Percentiles rank a stretch among this genome's conserved stretches.
phyloP scores from a whole-genome alignment of 257 asterid genomes.

The Fraxinus quadrangulata region DNA sequence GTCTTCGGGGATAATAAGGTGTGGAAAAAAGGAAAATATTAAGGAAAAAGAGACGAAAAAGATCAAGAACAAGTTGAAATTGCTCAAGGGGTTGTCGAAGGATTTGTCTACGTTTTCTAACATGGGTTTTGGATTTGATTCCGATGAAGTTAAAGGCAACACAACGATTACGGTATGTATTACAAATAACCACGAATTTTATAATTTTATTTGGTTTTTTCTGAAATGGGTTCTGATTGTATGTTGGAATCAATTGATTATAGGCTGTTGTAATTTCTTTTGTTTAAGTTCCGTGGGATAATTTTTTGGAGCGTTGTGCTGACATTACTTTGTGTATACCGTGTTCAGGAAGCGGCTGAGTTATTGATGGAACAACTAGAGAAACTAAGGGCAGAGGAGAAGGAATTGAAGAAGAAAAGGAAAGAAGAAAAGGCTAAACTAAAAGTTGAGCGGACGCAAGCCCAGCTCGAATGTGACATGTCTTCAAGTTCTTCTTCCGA shows the following conservation, averaged over 20 bases:
- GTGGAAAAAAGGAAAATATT: conserved; percentile 30
- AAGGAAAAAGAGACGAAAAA: conserved; percentile 40
- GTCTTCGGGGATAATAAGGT: conserved; percentile 24
- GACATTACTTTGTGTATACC: too few species aligned
- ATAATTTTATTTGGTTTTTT: neutral
- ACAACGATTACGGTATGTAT: conserved; percentile 58
- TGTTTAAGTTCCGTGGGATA: neutral
- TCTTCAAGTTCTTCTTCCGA: conserved; percentile 61
- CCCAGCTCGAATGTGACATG: conserved; percentile 20
- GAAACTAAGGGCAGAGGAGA: conserved; percentile 50
- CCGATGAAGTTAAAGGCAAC: conserved; percentile 51
- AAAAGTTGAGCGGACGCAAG: conserved; percentile 33
- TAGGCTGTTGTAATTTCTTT: neutral
- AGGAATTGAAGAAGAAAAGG: conserved; percentile 41
- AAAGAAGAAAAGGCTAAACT: conserved; percentile 50
- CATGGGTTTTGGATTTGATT: conserved; percentile 53
- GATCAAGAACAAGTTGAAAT: conserved; percentile 61
- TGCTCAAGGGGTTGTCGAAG: conserved; percentile 56
- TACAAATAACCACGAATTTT: too few species aligned
- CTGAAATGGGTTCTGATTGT: neutral
- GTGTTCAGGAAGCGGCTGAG: conserved; percentile 39
- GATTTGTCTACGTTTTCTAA: conserved; percentile 50
- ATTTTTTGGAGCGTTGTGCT: neutral
- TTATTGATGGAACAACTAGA: conserved; percentile 52
- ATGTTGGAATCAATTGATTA: neutral